Base-by-base conservation (phyloP, 495 filamentous ascomycete species). In the Cercophora newfieldiana region DNA sequence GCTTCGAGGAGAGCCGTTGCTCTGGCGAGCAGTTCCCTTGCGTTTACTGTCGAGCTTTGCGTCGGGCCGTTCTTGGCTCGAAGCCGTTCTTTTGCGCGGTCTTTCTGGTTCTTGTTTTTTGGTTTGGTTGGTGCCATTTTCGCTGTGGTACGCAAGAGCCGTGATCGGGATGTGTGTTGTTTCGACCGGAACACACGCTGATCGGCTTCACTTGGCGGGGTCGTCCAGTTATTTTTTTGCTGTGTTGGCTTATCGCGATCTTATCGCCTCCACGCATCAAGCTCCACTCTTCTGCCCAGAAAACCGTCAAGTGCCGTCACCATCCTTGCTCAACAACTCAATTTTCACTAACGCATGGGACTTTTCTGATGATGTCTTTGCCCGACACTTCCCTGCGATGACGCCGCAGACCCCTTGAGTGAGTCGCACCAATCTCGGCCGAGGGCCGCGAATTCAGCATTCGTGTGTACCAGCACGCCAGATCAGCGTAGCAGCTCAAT, bases 1-100 rank as follows among this genome's bases (percentile, higher is more conserved):
- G 88, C 90, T 69, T 92, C 87, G 25, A 95, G 83, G 29, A 88
- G 83, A 55, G 84, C 80, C 7, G 87, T 85, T 18, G 93, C 91
- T 73, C 90, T 83, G 59, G 84, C 83, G 71, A 96, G 86, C 33
- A 82, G 74, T 50, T 79, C 76, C 64, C 76, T 71, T 1, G 75
- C 69, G 47, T 79, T 76, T 12, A 78, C 74, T 16, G 65, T 68
- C 6, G 60, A n/a, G 19, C n/a, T 31, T 30, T 65, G 71, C 3
- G 67, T 63, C 14, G 76, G 62, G 28, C 69, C 73, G 22, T 62
- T 71, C 61, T 77, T 76, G 57, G 68, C 71, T 66, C 77, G 73
- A 26, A 55, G 61, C 19, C 72, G 66, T 10, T 74, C 67, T 54
- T 57, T 76, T 31, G 65, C 68, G 65, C 66, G 72, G 53, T 66